Evolutionary conservation across 116 monocot genomes (phyloP).

Genomic region (Thalassia testudinum): DNA sequence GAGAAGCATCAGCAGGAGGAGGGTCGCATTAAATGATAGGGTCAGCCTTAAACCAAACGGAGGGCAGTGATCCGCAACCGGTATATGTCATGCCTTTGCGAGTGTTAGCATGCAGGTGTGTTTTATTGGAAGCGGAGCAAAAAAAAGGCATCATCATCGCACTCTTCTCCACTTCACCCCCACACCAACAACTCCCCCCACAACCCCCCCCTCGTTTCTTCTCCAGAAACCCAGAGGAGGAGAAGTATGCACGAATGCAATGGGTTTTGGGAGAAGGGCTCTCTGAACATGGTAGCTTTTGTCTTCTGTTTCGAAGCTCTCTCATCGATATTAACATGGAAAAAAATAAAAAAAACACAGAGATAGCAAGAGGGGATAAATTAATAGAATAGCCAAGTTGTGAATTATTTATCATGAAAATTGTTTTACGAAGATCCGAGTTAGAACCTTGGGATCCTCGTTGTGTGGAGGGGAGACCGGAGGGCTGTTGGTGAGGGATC

Average conservation of each 20-base stretch:
- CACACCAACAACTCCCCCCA: neutral
- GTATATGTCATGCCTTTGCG: neutral
- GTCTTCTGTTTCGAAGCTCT: neutral
- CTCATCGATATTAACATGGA: no score
- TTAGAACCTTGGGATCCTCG: constrained; percentile 30
- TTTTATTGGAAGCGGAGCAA: constrained; percentile 41
- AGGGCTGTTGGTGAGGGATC: constrained; percentile 74
- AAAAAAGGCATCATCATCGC: neutral
- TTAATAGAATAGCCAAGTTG: no score
- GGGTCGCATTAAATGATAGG: no score
- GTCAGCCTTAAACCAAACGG: neutral
- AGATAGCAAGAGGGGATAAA: no score
- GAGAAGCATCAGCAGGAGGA: no score
- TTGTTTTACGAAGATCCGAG: no score
- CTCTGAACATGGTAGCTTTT: neutral
- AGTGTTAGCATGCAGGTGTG: no score
- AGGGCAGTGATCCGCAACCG: neutral
- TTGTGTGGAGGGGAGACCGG: constrained; percentile 52
- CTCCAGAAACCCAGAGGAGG: no score
- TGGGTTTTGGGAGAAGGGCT: no score
- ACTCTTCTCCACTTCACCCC: neutral
- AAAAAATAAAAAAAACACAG: no score
- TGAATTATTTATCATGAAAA: no score
- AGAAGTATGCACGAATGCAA: no score
- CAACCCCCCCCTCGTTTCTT: neutral